A percentile compares a stretch with the other conserved stretches of the same genome.
phyloP scores from a whole-genome alignment of 345 rosid species.

The Bruguiera gymnorhiza region DNA sequence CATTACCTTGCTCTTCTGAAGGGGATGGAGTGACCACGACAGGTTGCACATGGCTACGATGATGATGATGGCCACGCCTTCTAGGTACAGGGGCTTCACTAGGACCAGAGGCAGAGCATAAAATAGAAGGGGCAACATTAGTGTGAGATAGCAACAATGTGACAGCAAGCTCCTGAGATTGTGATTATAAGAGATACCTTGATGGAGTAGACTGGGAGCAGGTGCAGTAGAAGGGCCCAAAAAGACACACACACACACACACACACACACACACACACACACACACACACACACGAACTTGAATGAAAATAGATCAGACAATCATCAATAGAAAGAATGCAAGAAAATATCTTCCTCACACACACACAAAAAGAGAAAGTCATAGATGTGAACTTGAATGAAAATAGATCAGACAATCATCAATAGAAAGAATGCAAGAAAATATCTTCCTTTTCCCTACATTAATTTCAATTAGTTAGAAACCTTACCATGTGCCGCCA shows the following conservation, averaged over 20 bases:
- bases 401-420: background rate
- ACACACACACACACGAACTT: too few species aligned
- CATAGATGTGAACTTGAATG: background rate
- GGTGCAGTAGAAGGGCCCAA: constrained; percentile 37
- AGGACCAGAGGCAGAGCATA: constrained; percentile 46
- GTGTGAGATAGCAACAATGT: constrained; percentile 11
- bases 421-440: background rate
- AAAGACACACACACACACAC: constrained; percentile 5
- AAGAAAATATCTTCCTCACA: background rate
- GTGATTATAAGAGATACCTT: constrained; percentile 30
- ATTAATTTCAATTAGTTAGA: constrained; percentile 4
- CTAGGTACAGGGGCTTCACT: constrained; percentile 35
- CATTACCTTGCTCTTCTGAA: constrained; percentile 55
- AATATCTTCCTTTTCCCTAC: background rate
- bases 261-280: too few species aligned
- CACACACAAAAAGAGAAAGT: too few species aligned
- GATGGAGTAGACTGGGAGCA: constrained; percentile 48
- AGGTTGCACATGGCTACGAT: constrained; percentile 53
- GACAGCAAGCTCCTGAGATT: constrained; percentile 1
- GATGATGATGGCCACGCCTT: constrained; percentile 40
- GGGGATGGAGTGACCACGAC: constrained; percentile 61
- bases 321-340: background rate
- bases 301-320: background rate
- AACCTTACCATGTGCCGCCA: constrained; percentile 34
- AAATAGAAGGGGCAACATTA: constrained; percentile 24